These are phyloP conservation scores for Pseudevernia furfuracea DNA, from an alignment of 495 filamentous ascomycete genomes.

Conservation along the genomic window DNA sequence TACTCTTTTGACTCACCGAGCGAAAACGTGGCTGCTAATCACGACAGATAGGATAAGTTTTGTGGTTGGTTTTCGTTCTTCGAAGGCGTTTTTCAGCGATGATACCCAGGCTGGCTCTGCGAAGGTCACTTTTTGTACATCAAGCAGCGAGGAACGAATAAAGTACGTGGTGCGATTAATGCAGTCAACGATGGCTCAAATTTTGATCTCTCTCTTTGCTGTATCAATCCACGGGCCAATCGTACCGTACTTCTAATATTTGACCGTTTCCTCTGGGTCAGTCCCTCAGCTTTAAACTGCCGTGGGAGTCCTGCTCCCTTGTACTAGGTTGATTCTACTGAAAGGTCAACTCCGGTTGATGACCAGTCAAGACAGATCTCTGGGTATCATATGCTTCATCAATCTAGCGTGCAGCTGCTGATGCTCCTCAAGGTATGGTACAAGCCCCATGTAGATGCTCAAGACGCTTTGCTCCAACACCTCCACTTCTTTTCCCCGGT, in stretches of 20 bases:
- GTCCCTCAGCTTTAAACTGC: neutral
- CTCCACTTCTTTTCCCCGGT: neutral
- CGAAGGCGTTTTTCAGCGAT: neutral
- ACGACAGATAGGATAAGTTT: neutral
- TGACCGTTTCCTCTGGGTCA: neutral
- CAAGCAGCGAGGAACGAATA: too few species aligned
- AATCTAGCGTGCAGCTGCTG: neutral
- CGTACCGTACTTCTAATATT: neutral
- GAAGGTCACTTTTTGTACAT: neutral
- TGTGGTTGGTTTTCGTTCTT: neutral
- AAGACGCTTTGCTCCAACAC: neutral
- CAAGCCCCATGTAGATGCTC: conserved; percentile 1
- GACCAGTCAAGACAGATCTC: neutral
- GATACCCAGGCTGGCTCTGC: neutral
- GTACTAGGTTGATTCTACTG: neutral
- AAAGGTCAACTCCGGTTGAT: neutral
- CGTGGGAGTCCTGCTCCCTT: neutral
- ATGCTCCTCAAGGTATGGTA: neutral
- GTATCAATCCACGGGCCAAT: neutral
- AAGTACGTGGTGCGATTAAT: too few species aligned
- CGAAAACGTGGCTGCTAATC: neutral
- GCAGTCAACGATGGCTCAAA: neutral
- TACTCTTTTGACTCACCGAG: neutral
- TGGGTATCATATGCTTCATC: neutral
- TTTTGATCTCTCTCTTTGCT: neutral